Evolutionary conservation across 2,329 filamentous ascomycete genomes (phyloP), one percentile per base, ranked within the genome.

Genomic region (Didymella lethalis): DNA sequence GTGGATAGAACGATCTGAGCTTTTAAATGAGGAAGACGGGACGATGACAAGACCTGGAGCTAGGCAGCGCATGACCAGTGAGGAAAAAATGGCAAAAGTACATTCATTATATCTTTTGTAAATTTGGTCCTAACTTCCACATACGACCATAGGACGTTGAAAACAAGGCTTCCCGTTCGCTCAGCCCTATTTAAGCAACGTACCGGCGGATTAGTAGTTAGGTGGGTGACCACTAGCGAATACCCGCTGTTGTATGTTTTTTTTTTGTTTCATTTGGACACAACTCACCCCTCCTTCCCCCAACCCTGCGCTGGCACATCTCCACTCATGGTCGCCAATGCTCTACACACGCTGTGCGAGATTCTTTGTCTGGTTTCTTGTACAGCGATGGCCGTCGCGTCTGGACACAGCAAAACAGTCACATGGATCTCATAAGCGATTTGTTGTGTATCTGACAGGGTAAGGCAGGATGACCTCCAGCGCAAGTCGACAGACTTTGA

Each of bases 391-490:
- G 18, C 14, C 16, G 34, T 28, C 2, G 2, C 25, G 3, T 12
- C 18, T 45, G 26, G 26, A 12, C 14, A 26, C 40, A 12, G 25
- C 29, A 28, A 41, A 26, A 20, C 44, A 41, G 49, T 8, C 25
- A 23, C 16, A 45, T 18, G 31, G n/a, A 16, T 31, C 32, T 7
- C 44, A 48, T 6, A 54, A 54, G 43, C 44, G 45, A 1, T 54
- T 54, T 18, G 45, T 48, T 14, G 28, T 54, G 10, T 54, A 54
- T 14, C n/a, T 54, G 44, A 54, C 52, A 28, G 52, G 52, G 52
- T 54, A 43, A 34, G 32, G 8, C 14, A n/a, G 44, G 18, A 16
- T 2, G 7, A 16, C 2, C 14, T 23, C 14, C 23, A 23, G 14
- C 36, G 34, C 32, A 12, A 6, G n/a, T 18, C 10, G 14, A 7